Conservation (phyloP, 345 rosid genomes). For the Crucihimalaya himalaica region DNA sequence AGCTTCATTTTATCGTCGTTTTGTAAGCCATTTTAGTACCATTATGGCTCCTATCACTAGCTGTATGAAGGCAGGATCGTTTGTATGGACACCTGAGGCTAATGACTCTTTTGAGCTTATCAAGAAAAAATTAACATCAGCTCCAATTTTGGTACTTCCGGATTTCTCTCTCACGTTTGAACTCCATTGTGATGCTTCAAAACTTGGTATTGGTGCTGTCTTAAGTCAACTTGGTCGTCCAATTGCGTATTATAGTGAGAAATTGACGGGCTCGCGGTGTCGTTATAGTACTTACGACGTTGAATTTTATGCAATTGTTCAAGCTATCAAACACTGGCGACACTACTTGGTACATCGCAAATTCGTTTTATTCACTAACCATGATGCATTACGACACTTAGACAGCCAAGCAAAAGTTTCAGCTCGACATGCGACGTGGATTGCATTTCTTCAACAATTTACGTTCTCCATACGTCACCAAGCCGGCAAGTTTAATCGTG, state of each 20-base stretch:
- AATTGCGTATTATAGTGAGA: neutral
- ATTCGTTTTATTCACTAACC: too few relatives aligned
- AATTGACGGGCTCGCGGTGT: neutral
- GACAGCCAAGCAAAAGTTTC: too few relatives aligned
- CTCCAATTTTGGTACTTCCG: neutral
- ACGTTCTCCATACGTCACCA: too few relatives aligned
- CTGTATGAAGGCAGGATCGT: neutral
- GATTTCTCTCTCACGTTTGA: neutral
- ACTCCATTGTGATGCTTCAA: neutral
- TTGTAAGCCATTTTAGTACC: neutral
- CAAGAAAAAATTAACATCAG: accelerated
- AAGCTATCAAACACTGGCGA: too few relatives aligned
- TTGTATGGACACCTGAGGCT: neutral
- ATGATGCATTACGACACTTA: too few relatives aligned
- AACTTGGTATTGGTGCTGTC: neutral
- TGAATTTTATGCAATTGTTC: too few relatives aligned
- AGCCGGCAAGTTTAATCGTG: too few relatives aligned
- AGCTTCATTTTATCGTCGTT: neutral
- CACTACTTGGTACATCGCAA: too few relatives aligned
- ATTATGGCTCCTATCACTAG: neutral
- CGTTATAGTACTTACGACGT: neutral
- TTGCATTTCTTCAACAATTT: too few relatives aligned
- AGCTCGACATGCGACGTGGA: too few relatives aligned
- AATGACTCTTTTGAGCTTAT: neutral
- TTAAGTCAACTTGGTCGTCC: neutral